Base-by-base conservation (phyloP, 2,329 filamentous ascomycete species). In the Colletotrichum tanaceti region DNA sequence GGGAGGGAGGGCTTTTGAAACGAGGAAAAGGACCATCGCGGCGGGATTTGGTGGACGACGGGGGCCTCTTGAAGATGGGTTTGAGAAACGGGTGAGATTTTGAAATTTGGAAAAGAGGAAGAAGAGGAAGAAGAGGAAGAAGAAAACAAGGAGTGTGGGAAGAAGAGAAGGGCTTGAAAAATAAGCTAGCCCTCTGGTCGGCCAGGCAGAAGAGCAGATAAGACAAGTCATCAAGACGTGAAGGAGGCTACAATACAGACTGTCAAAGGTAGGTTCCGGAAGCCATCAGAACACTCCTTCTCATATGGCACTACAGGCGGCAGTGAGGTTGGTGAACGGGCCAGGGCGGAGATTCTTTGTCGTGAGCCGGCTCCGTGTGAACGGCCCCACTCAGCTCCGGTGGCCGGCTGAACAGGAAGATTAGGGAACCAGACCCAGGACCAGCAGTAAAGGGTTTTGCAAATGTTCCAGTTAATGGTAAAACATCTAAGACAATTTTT, bases 231-330 rank as follows among this genome's bases (percentile, higher is more conserved):
- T 9, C 35, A 41, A 41, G 5, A 39, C 14, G 13, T 13, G 35
- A 18, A 41, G 2, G 4, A 24, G 5, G n/a, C 6, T 9, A 16
- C 13, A 0, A 11, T 3, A 38, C 4, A 0, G 1, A 22, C 2
- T 0, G 1, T 39, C n/a, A 54, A 22, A 5, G 6, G 6, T 4
- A n/a, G n/a, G n/a, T n/a, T 22, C 22, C 22, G 14, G 46, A 28
- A 28, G 1, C 22, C 3, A 0, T 13, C 16, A 1, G 2, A 22
- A 10, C 3, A 5, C n/a, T 38, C 10, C 35, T 6, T 20, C 18
- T 38, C n/a, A 5, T 4, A 2, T 11, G 5, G n/a, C 18, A 16
- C 11, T 28, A 39, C 5, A 28, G 6, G 28, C 1, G 28, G 7
- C 22, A 54, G 52, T 6, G 1, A 35, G 2, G n/a, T 10, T 41